Evolutionary conservation across 768 basidiomycete genomes (phyloP).

Genomic region (Tylopilus plumbeoviolaceoides): DNA sequence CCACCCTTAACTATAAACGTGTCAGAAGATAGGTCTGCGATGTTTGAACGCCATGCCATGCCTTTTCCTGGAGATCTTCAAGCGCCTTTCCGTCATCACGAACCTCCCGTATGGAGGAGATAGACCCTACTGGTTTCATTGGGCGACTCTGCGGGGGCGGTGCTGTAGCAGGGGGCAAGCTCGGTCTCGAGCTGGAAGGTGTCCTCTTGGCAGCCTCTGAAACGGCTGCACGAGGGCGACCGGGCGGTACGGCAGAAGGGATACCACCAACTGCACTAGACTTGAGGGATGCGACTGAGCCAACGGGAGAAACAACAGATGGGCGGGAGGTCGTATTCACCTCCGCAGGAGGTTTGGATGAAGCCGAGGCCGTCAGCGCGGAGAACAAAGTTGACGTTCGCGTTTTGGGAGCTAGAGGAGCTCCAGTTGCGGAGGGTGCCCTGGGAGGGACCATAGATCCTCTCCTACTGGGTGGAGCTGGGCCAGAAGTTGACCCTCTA

Average conservation of each 20-base stretch:
- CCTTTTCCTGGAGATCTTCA: conserved; percentile 60
- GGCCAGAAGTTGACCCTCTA: conserved; percentile 25
- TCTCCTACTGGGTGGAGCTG: conserved; percentile 32
- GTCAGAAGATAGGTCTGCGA: conserved; percentile 1
- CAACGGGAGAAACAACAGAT: conserved; percentile 54
- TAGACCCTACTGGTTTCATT: conserved; percentile 51
- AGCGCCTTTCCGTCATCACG: conserved; percentile 57
- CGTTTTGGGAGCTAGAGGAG: conserved; percentile 37
- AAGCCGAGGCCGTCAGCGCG: conserved; percentile 21
- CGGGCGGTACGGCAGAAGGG: conserved; percentile 18
- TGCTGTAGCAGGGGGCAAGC: conserved; percentile 26
- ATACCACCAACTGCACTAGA: conserved; percentile 29
- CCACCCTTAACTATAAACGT: conserved; percentile 52
- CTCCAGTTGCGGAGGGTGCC: conserved; percentile 37
- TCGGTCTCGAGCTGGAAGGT: conserved; percentile 39
- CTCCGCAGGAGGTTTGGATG: conserved; percentile 22
- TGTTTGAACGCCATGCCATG: conserved; percentile 19
- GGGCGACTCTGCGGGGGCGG: conserved; percentile 37
- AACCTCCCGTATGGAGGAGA: conserved; percentile 71
- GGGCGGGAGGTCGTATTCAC: conserved; percentile 36
- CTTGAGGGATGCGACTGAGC: conserved; percentile 46
- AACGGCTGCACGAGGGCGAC: conserved; percentile 63
- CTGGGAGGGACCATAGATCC: conserved; percentile 33
- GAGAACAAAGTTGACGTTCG: conserved; percentile 29
- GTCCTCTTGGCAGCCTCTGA: conserved; percentile 62